Evolutionary conservation across 768 basidiomycete species (phyloP), one percentile per base, ranked within the genome.

Genomic region (Mrakia gelida): DNA sequence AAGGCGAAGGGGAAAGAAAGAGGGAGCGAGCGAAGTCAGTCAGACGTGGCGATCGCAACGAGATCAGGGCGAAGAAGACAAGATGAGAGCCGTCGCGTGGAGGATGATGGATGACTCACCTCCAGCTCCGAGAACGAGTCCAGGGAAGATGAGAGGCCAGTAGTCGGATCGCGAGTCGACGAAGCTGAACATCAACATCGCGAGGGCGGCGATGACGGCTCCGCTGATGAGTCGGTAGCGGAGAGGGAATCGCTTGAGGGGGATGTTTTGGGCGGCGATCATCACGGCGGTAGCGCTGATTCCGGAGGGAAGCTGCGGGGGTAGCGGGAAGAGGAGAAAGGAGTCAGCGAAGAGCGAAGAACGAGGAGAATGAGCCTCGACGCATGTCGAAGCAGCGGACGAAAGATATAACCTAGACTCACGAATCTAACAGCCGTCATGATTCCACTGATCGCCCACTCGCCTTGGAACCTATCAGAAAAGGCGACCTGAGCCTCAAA

Each of bases 161-260:
- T 74, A 74, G 73, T 74, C 73, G 34, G 54, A 30, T 15, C 26
- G 28, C 11, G 13, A 30, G 34, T 61, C 73, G 23, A 62, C 73
- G 23, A 61, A 74, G 26, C 43, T 26, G 30, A 63, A 75, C 73
- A 75, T 63, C 38, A 75, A 49, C 73, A 62, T 62, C 28, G 41
- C 73, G 1, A 18, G 59, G 2, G 73, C 59, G 13, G 73, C 38
- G n/a, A 62, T 10, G 6, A 75, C 32, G 18, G 41, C 61, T 4
- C 73, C 73, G 6, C 30, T 3, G n/a, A 75, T 28, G 13, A 75
- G 23, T 0, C 73, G 34, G n/a, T 28, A 65, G 9, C 45, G 63
- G 1, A 75, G 73, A 13, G 73, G 73, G 62, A 63, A 75, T 34
- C 32, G 38, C 18, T 26, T 41, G 3, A 70, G 2, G 3, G 34